Evolutionary conservation across 768 basidiomycete species (phyloP).

Genomic region (Leccinellum albellum): DNA sequence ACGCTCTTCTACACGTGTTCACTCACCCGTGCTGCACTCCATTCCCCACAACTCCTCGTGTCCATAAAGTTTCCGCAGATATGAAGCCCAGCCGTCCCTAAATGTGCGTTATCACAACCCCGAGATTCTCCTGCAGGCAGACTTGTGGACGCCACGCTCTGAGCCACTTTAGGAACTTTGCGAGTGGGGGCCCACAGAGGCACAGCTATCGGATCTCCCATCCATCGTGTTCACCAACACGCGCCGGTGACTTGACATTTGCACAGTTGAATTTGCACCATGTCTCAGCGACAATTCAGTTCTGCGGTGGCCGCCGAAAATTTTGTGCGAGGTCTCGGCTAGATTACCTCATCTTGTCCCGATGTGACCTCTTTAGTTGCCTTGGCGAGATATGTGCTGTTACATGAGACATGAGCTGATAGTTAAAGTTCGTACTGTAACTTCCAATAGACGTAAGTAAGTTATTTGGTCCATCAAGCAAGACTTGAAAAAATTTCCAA

Average conservation of each 20-base stretch:
- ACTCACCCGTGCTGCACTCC: constrained; percentile 8
- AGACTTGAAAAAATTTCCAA: background rate
- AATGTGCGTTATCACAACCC: constrained; percentile 7
- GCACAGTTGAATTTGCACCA: constrained; percentile 5
- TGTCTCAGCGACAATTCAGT: background rate
- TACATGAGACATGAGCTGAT: background rate
- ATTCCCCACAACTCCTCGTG: constrained; percentile 16
- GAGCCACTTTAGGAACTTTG: constrained; percentile 3
- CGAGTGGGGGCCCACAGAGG: background rate
- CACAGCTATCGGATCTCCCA: constrained; percentile 24
- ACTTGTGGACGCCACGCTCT: constrained; percentile 21
- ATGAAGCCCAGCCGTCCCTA: constrained; percentile 10
- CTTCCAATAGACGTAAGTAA: constrained; percentile 12
- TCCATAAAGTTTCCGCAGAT: constrained; percentile 1
- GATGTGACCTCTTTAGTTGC: background rate
- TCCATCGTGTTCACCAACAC: constrained; percentile 15
- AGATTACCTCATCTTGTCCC: constrained; percentile 13
- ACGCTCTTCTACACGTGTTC: constrained; percentile 20
- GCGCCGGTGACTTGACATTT: constrained; percentile 16
- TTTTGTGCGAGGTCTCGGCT: background rate
- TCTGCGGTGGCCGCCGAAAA: background rate
- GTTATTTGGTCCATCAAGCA: background rate
- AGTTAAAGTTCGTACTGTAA: constrained; percentile 1
- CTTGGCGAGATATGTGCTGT: background rate
- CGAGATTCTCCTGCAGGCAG: constrained; percentile 22